Conservation (phyloP, 2,329 filamentous ascomycete genomes). For the Colletotrichum falcatum region DNA sequence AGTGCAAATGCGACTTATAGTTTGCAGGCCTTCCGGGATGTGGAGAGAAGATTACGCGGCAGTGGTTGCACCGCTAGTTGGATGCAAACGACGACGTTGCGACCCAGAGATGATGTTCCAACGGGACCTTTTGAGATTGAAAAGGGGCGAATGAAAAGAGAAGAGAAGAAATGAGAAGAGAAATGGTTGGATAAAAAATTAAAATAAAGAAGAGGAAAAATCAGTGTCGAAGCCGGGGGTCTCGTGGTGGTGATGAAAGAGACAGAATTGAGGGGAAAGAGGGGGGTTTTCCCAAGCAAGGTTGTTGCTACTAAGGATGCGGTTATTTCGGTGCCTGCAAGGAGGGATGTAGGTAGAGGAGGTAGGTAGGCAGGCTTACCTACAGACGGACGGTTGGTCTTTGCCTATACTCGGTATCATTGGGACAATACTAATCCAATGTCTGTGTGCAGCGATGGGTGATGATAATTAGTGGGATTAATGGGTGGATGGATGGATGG, state of each 20-base stretch:
- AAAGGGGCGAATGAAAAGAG: no score
- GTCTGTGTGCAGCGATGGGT: neutral
- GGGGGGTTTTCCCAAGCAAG: neutral
- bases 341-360: no score
- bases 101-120: neutral
- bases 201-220: conserved; percentile 9
- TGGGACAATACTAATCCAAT: no score
- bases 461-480: neutral
- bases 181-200: neutral
- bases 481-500: no score
- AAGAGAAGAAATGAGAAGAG: neutral
- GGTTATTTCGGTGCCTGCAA: conserved; percentile 38
- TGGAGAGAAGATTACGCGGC: conserved; percentile 24
- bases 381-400: no score
- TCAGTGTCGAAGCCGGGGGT: conserved; percentile 20
- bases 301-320: conserved; percentile 9
- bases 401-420: no score
- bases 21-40: neutral
- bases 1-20: conserved; percentile 1
- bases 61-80: neutral
- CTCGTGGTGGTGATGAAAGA: conserved; percentile 28
- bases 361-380: no score
- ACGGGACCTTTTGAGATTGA: no score
- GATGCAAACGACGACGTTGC: neutral
- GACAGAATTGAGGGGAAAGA: neutral